Base-by-base conservation (phyloP, 768 basidiomycete genomes). In the Floccularia luteovirens region DNA sequence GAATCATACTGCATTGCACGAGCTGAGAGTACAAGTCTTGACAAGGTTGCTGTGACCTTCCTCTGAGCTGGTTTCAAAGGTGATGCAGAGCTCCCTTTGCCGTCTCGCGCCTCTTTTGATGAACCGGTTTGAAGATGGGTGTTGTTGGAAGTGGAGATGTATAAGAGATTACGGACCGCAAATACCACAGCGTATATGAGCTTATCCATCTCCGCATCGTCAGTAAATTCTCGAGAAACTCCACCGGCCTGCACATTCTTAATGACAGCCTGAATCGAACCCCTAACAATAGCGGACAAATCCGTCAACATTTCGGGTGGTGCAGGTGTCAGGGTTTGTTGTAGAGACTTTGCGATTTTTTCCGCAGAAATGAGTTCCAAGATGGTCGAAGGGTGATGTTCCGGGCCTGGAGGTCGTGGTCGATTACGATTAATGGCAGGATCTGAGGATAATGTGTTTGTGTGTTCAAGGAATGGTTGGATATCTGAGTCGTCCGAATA, bases 11-110 rank as follows among this genome's bases (percentile, higher is more conserved):
- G 79, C 62, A 89, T 82, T 0, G 92, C 90, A 36, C 94, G 82
- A n/a, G 89, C 81, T 5, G 86, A 89, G 2, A 96, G 75, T 22
- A 94, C 87, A 21, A 97, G 69, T 55, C 92, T 84, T 14, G 89
- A 92, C 6, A 94, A 66, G 0, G 90, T 90, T 5, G 90, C 87
- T 2, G 90, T 89, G 23, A 94, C 83, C 50, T 88, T 89, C 38
- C 88, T 72, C 42, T 90, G 89, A 0, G 79, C 78, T 5, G 83
- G 82, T 58, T 90, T 90, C 31, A 90, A 66, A 5, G 82, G 64
- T 2, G 79, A 67, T 48, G 76, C 72, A 1, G 74, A 62, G 11
- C 61, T 57, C 22, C 70, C 52, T 41, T 62, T 64, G 17, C 56
- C 52, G 46, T 77, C 71, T 36, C 71, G 70, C 11, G 62, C 58